Base-by-base conservation (phyloP, 1,284 basidiomycete genomes). In the Cryptococcus hybrid region DNA sequence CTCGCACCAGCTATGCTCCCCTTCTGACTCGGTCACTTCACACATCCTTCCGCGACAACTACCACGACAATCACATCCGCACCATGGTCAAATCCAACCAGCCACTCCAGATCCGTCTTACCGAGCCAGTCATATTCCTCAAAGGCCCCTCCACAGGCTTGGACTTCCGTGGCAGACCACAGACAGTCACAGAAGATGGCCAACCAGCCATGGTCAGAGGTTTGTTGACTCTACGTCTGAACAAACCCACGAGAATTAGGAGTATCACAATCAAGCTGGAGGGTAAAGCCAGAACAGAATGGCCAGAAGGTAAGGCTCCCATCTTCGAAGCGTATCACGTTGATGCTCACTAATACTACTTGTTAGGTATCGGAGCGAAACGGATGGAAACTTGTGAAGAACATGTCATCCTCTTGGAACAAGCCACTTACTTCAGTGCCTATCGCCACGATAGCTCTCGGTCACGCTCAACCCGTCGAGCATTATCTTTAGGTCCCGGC, bases 51-150 rank as follows among this genome's bases (percentile, higher is more conserved):
- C 30, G 4, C 30, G 30, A 30, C 30, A 30, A 4, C 30, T 30
- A 30, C 30, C 30, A 30, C 30, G 30, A 30, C 30, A 30, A 30
- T 4, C 30, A 30, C 30, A 30, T 4, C 30, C 30, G 6, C 71
- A 92, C 90, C 7, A 95, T 80, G 54, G 90, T 87, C 80, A 92
- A 94, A 74, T 88, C 89, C 78, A 90, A 91, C 74, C 87, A 87
- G 51, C 79, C 81, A 4, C 75, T 86, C 12, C 80, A 76, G 51
- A 88, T 94, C 60, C 83, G 85, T 35, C 83, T 94, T 61, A 87
- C 88, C 0, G 91, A 93, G 75, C 86, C 88, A 6, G 88, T 89
- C 60, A 85, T 92, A 64, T 89, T 90, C 72, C 83, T 94, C 38
- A 84, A 86, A 55, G 80, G 80, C 36, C 66, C 71, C 11, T 74